Base-by-base conservation (phyloP, 2,329 filamentous ascomycete genomes). In the Lanzia echinophila region DNA sequence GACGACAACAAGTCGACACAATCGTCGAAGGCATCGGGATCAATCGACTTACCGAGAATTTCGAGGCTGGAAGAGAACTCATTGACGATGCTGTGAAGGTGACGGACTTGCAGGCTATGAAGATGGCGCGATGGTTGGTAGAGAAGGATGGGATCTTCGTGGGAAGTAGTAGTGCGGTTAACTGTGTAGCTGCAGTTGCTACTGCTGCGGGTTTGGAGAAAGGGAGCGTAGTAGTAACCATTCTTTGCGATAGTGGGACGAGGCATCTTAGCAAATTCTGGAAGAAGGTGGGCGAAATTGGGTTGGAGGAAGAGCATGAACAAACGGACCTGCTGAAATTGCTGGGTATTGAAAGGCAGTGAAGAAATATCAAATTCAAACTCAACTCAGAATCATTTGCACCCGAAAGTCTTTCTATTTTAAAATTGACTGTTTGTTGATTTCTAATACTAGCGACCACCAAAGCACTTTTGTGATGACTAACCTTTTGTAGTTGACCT, bases 21-120 rank as follows among this genome's bases (percentile, higher is more conserved):
- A 89, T 99, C 60, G 90, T 99, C 28, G 95, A 99, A 72, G 94
- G 94, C 1, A 89, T 99, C 60, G 94, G 94, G 1, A 88, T 97
- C 70, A 99, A 96, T 68, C 84, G 94, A 2, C 78, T 96, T n/a
- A 99, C 94, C 1, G 81, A 83, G 50, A 99, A 97, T 69, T 94
- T 99, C 60, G 88, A 96, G 68, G 86, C 84, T 28, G 94, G 92
- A 0, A 78, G 89, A 60, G 85, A 92, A 65, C 72, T 96, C 53
- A 82, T 99, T 50, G 90, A 96, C 68, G 90, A 96, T 71, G 92
- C 94, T 2, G 83, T 97, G 36, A 82, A 85, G 56, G 90, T 99
- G 13, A 88, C 83, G 2, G 95, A 99, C 70, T 81, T 83, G 47
- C 91, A 99, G 74, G 94, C 94, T 12, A 83, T 88, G 68, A 79